Evolutionary conservation across 495 filamentous ascomycete species (phyloP).

Genomic region (Neurospora sp.): DNA sequence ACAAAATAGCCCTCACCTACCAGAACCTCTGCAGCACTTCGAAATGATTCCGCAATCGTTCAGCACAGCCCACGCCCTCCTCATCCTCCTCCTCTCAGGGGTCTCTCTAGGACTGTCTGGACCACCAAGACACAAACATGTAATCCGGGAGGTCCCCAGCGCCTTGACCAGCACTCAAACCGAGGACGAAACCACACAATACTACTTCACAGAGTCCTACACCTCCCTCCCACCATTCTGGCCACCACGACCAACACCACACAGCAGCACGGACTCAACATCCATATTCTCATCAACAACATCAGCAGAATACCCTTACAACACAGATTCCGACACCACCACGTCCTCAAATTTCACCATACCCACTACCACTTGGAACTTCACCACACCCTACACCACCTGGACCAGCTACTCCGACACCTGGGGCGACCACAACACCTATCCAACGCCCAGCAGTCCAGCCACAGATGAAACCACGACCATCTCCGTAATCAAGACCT

Average conservation of each 20-base stretch:
- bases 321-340: background rate
- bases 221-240: background rate
- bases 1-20: background rate
- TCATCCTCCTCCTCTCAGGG: background rate
- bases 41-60: background rate
- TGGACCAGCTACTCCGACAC: background rate
- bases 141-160: background rate
- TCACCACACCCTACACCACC: background rate
- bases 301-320: background rate
- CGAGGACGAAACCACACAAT: background rate
- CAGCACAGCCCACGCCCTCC: background rate
- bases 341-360: background rate
- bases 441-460: background rate
- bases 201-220: background rate
- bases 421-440: background rate
- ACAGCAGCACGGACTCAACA: background rate
- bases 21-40: background rate
- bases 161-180: background rate
- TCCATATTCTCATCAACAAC: background rate
- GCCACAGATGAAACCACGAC: background rate
- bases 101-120: background rate
- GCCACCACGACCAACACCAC: background rate
- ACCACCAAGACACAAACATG: background rate
- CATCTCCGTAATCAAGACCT: background rate
- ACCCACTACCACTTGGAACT: background rate